Base-by-base conservation (phyloP, 2,329 filamentous ascomycete genomes). In the Aspergillus niger region DNA sequence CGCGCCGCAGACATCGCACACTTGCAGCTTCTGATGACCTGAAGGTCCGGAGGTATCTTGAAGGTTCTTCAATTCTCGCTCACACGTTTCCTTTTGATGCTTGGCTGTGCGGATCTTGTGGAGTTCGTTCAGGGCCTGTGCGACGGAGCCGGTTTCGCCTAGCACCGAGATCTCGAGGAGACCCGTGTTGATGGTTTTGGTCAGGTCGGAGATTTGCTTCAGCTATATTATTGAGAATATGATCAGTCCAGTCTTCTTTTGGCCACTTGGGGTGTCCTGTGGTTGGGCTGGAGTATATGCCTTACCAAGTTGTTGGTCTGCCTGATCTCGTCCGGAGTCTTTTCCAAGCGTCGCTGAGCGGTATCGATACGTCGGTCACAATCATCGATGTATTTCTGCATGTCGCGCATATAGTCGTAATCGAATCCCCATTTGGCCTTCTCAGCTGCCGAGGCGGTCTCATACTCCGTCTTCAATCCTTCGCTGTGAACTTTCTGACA, bases 1-100 rank as follows among this genome's bases (percentile, higher is more conserved):
- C 5, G 95, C 95, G 64, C 95, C 95, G 76, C 95, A 99, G 1
- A 98, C 95, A 77, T 99, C 95, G 83, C 95, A 99, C 50, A 99
- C 95, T 76, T 99, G 95, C 43, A 99, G 83, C 77, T 99, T 99
- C 81, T 99, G 95, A 77, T 99, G 95, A 17, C 95, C 95, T 0
- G 89, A 92, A 0, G 95, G 95, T 0, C 95, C 95, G 26, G 89
- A 91, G 0, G 94, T 98, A 78, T 99, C 95, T 58, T 90, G 91
- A 24, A 99, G 84, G 3, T 90, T 88, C 77, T 97, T 96, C 61
- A 99, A 84, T 72, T 98, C 94, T 63, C 89, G 86, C 79, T 97
- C 93, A 64, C 87, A 87, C 63, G 95, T 91, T 62, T 89, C 85
- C 77, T 97, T 97, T 67, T 89, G 86, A 65, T 91, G 86, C 71